Conservation (phyloP, 495 filamentous ascomycete species). For the Aspergillus taichungensis region DNA sequence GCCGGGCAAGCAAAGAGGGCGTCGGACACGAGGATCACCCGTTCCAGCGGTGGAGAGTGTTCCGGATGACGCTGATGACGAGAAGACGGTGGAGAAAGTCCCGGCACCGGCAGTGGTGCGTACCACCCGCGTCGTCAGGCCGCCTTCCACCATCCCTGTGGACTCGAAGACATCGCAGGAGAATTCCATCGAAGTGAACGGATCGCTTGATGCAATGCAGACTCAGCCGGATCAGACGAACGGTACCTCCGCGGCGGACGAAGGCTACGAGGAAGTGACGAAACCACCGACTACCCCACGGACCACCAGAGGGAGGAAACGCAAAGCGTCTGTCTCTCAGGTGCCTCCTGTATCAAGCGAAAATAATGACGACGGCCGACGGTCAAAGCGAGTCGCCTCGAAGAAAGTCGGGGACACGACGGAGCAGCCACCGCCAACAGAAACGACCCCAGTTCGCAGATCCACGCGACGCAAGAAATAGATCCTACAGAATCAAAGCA, state of each 20-base stretch:
- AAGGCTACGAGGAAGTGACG: background rate
- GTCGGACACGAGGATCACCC: no score
- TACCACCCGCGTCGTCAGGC: no score
- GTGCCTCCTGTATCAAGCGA: slow-evolving; percentile 10
- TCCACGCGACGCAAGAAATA: slow-evolving; percentile 17
- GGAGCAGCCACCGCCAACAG: slow-evolving; percentile 1
- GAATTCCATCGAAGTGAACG: no score
- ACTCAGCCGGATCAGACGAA: background rate
- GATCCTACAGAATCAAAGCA: slow-evolving; percentile 4
- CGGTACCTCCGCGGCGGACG: slow-evolving; percentile 1
- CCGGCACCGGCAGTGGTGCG: no score
- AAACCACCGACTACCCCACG: slow-evolving; percentile 4
- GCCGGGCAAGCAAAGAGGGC: background rate
- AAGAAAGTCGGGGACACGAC: slow-evolving; percentile 12
- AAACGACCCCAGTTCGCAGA: slow-evolving; percentile 22
- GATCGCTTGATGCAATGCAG: background rate
- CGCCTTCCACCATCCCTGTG: no score
- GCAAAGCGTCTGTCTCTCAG: slow-evolving; percentile 24
- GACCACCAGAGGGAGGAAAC: slow-evolving; percentile 23
- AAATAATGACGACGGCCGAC: slow-evolving; percentile 7
- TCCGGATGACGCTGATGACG: no score
- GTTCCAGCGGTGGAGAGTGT: no score
- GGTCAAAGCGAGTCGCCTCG: slow-evolving; percentile 23
- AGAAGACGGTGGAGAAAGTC: no score
- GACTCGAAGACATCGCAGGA: no score